A percentile compares a stretch with the other conserved stretches of the same genome.
These are phyloP conservation scores for Astrephomene gubernaculifera DNA, from an alignment of 139 green algal species.

Conservation along the genomic window DNA sequence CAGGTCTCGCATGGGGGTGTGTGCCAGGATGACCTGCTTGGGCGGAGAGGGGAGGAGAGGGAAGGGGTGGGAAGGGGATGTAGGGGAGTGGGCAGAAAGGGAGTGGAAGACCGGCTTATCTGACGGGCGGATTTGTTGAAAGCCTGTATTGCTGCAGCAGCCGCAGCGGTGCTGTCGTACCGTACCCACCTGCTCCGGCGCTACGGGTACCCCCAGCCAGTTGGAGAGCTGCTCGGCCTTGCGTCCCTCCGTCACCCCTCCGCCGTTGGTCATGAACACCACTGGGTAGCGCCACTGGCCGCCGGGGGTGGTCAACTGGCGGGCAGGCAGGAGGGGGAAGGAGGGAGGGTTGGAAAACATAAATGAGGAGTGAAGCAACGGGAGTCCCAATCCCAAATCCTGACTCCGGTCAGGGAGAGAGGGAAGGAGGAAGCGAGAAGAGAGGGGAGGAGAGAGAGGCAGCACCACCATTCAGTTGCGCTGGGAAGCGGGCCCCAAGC, in stretches of 20 bases:
- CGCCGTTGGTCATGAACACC: constrained; percentile 86
- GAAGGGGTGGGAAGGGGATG: not conserved
- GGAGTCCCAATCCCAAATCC: no score
- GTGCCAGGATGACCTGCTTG: constrained; percentile 81
- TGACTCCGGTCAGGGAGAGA: no score
- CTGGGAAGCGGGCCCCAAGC: not conserved
- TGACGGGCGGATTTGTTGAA: no score
- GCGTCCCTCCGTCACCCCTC: constrained; percentile 3
- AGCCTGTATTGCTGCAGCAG: no score
- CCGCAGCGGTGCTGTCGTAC: no score
- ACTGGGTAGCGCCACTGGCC: constrained; percentile 62
- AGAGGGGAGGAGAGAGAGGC: not conserved
- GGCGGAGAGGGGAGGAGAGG: not conserved
- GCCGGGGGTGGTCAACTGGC: constrained; percentile 47
- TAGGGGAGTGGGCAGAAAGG: not conserved
- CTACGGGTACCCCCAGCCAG: constrained; percentile 77
- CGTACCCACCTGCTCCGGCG: constrained; percentile 58
- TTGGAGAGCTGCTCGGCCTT: constrained; percentile 81
- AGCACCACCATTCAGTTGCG: not conserved
- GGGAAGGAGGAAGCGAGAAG: not conserved
- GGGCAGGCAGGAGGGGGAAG: not conserved
- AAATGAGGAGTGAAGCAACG: not conserved
- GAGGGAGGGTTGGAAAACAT: not conserved
- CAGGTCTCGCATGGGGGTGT: constrained; percentile 81
- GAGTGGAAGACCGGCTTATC: not conserved